Evolutionary conservation across 2,329 filamentous ascomycete genomes (phyloP).

Genomic region (Celoporthe dispersa): DNA sequence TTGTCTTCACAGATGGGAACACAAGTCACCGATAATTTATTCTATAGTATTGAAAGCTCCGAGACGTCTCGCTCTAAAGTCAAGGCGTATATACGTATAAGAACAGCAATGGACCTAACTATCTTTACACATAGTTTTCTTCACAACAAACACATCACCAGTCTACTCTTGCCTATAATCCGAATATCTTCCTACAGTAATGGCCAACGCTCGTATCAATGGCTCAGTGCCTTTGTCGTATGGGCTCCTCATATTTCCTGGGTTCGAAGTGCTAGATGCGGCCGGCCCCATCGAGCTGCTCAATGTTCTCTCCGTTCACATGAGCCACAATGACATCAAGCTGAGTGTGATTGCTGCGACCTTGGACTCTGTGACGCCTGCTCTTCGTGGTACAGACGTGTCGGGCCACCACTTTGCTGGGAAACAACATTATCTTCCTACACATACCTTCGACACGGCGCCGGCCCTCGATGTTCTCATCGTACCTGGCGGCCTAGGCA

Average conservation of each 20-base stretch:
- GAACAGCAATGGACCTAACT: not conserved
- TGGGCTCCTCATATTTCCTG: not conserved
- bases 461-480: constrained; percentile 66
- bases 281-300: not conserved
- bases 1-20: not conserved
- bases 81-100: not conserved
- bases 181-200: not conserved
- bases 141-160: not conserved
- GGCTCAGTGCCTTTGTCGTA: not conserved
- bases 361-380: constrained; percentile 47
- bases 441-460: constrained; percentile 56
- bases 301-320: not conserved
- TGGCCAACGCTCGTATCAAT: not conserved
- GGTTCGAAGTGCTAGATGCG: not conserved
- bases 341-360: constrained; percentile 48
- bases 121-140: not conserved
- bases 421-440: constrained; percentile 42
- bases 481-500: constrained; percentile 66
- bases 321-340: constrained; percentile 39
- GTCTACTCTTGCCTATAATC: not conserved
- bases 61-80: not conserved
- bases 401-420: constrained; percentile 42
- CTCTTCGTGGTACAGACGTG: constrained; percentile 37
- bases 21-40: not conserved
- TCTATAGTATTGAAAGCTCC: not conserved